These are phyloP conservation scores for Tylopilus rubrobrunneus DNA, from an alignment of 768 basidiomycete species.

Conservation along the genomic window DNA sequence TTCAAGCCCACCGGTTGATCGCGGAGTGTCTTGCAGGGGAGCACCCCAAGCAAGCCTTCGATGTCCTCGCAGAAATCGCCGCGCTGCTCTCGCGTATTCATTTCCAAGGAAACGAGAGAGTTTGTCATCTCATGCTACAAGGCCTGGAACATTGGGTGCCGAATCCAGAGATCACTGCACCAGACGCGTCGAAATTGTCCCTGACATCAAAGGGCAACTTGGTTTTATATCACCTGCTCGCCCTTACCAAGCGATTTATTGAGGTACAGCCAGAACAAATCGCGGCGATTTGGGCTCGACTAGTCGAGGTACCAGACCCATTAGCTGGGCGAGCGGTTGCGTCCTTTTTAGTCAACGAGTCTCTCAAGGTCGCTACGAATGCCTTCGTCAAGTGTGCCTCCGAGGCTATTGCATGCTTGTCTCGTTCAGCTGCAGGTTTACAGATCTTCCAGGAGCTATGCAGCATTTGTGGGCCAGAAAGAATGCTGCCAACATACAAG, in stretches of 20 bases:
- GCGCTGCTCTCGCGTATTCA: conserved; percentile 67
- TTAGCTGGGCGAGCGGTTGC: conserved; percentile 77
- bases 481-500: conserved; percentile 77
- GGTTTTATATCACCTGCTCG: conserved; percentile 76
- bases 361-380: conserved; percentile 75
- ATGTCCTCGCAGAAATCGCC: conserved; percentile 67
- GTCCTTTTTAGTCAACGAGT: conserved; percentile 83
- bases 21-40: conserved; percentile 77
- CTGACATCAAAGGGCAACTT: conserved; percentile 48
- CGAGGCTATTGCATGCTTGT: conserved; percentile 79
- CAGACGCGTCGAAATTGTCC: conserved; percentile 35
- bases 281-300: conserved; percentile 69
- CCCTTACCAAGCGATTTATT: conserved; percentile 72
- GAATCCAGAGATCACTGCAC: conserved; percentile 55
- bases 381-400: conserved; percentile 77
- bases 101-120: conserved; percentile 43
- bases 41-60: conserved; percentile 60
- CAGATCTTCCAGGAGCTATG: conserved; percentile 82
- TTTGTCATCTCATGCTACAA: conserved; percentile 64
- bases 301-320: conserved; percentile 68
- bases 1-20: conserved; percentile 74
- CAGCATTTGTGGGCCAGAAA: conserved; percentile 75
- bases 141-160: conserved; percentile 83
- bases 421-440: conserved; percentile 67
- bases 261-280: conserved; percentile 78